phyloP scores from a whole-genome alignment of 2,329 filamentous ascomycete species.

The Talaromyces sp. region DNA sequence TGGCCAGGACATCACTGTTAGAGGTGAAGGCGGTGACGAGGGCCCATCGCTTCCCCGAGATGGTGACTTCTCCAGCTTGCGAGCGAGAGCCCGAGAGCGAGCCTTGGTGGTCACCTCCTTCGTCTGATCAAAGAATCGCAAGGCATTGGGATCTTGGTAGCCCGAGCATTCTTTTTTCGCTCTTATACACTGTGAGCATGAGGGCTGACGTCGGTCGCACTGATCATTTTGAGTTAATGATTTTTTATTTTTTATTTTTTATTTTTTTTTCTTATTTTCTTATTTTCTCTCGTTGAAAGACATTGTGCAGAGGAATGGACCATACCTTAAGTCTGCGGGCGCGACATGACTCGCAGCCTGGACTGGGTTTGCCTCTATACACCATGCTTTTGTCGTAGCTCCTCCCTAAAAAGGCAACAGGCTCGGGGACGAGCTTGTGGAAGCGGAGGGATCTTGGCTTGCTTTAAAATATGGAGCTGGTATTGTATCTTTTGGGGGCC shows the following conservation, averaged over 20 bases:
- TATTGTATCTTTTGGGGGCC: too few relatives aligned
- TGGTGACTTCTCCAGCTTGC: background rate
- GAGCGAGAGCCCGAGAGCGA: background rate
- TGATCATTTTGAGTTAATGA: constrained; percentile 7
- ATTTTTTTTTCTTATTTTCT: too few relatives aligned
- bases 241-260: too few relatives aligned
- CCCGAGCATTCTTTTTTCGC: constrained; percentile 21
- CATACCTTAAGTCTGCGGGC: constrained; percentile 16
- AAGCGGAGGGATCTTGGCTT: background rate
- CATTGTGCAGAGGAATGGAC: background rate
- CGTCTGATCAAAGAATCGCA: constrained; percentile 26
- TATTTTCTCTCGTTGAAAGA: too few relatives aligned
- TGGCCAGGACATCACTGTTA: background rate
- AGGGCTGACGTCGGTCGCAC: constrained; percentile 26
- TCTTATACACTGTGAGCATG: constrained; percentile 24
- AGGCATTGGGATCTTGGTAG: constrained; percentile 21
- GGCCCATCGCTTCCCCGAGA: too few relatives aligned
- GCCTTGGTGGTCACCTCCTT: constrained; percentile 20
- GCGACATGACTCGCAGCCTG: constrained; percentile 16
- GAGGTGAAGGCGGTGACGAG: background rate
- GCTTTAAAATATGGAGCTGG: background rate
- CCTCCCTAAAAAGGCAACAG: background rate
- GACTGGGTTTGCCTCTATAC: constrained; percentile 17
- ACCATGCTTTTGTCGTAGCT: constrained; percentile 4
- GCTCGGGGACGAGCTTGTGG: background rate